Evolutionary conservation across 441 rosid species (phyloP).

Genomic region (Manihot esculenta): DNA sequence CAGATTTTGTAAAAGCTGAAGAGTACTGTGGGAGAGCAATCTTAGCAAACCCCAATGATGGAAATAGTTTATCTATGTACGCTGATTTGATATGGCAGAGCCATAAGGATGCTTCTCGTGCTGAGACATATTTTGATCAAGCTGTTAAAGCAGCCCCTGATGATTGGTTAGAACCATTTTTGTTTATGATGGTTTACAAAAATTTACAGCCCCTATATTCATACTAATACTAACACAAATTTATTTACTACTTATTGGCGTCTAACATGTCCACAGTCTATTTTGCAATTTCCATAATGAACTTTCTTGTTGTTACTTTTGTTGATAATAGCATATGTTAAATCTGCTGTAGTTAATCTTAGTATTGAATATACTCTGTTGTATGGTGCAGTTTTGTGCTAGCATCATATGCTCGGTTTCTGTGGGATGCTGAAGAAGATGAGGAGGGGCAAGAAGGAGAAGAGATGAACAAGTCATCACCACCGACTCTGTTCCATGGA

Average conservation of each 20-base stretch:
- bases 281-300: background rate
- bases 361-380: slow-evolving; percentile 8
- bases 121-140: slow-evolving; percentile 66
- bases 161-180: slow-evolving; percentile 52
- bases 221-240: background rate
- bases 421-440: slow-evolving; percentile 73
- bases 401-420: slow-evolving; percentile 83
- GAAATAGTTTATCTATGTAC: slow-evolving; percentile 69
- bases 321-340: background rate
- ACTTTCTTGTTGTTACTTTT: background rate
- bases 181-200: background rate
- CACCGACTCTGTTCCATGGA: slow-evolving; percentile 35
- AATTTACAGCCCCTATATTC: background rate
- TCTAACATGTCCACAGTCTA: background rate
- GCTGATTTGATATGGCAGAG: slow-evolving; percentile 76
- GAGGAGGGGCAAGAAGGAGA: slow-evolving; percentile 40
- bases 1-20: slow-evolving; percentile 65
- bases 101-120: slow-evolving; percentile 65
- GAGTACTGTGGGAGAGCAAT: slow-evolving; percentile 82
- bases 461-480: slow-evolving; percentile 30
- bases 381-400: slow-evolving; percentile 61
- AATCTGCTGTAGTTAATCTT: background rate
- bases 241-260: background rate
- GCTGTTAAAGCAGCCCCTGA: slow-evolving; percentile 79
- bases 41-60: slow-evolving; percentile 57